Evolutionary conservation across 1,284 basidiomycete species (phyloP).

Genomic region (Cutaneotrichosporon sp.): DNA sequence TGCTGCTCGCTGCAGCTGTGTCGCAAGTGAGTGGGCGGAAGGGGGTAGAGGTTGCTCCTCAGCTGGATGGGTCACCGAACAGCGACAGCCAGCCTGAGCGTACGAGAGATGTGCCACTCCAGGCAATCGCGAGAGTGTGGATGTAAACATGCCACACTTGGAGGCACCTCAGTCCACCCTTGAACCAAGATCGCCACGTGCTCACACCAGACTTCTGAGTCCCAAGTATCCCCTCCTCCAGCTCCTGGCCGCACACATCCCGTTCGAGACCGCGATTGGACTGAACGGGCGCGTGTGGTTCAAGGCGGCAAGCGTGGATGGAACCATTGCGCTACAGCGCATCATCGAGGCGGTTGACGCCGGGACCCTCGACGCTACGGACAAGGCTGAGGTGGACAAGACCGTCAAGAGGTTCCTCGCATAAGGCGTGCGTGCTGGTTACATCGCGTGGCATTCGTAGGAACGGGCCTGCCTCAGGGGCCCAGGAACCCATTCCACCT

Average conservation of each 20-base stretch:
- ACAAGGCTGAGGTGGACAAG: conserved; percentile 35
- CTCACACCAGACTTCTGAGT: conserved; percentile 46
- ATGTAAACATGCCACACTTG: background rate
- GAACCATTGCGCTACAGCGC: conserved; percentile 52
- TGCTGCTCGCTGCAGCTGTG: conserved; percentile 47
- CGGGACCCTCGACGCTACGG: conserved; percentile 31
- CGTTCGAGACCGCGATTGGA: conserved; percentile 57
- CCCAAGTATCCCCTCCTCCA: conserved; percentile 51
- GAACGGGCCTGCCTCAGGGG: background rate
- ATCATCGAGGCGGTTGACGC: conserved; percentile 46
- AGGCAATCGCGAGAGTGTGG: background rate
- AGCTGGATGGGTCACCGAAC: background rate
- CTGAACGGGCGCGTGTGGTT: conserved; percentile 58
- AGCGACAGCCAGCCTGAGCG: background rate
- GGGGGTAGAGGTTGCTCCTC: background rate
- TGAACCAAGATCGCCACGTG: background rate
- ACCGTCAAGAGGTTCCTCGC: conserved; percentile 32
- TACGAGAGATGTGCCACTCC: background rate
- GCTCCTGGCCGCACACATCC: conserved; percentile 40
- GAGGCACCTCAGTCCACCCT: background rate
- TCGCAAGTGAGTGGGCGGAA: conserved; percentile 40
- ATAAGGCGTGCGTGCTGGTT: conserved; percentile 2
- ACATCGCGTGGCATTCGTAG: background rate
- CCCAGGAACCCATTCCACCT: background rate
- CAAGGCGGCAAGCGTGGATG: conserved; percentile 47